These are phyloP conservation scores for Sporormia fimetaria DNA, from an alignment of 495 filamentous ascomycete species.

Conservation along the genomic window DNA sequence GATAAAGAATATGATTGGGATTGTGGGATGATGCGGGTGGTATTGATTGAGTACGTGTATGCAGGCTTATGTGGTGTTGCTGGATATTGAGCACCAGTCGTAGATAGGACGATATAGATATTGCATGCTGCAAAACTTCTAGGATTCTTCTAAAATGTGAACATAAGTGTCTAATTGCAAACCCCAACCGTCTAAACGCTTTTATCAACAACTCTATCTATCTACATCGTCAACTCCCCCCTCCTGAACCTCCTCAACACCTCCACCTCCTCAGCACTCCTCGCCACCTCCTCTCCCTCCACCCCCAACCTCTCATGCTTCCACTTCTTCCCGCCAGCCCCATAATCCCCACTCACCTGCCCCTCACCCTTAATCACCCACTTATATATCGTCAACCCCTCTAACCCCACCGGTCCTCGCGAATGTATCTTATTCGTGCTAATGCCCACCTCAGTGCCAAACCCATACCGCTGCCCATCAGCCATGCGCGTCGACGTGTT, in stretches of 20 bases:
- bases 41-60: no score
- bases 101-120: no score
- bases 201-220: not conserved
- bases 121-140: no score
- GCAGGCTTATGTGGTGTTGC: no score
- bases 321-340: conserved; percentile 55
- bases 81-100: no score
- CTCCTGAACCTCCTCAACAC: conserved; percentile 21
- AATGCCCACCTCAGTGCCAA: conserved; percentile 96
- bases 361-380: conserved; percentile 76
- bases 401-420: conserved; percentile 82
- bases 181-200: no score
- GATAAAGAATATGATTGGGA: no score
- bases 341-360: conserved; percentile 64
- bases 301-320: conserved; percentile 52
- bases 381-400: conserved; percentile 94
- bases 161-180: no score
- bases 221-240: conserved; percentile 2
- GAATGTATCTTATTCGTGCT: conserved; percentile 98
- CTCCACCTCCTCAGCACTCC: conserved; percentile 25
- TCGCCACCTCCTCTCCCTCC: conserved; percentile 16
- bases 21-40: no score
- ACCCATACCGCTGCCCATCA: conserved; percentile 93
- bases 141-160: no score
- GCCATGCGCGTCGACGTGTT: conserved; percentile 91